Evolutionary conservation across 1,139 yeast genomes (phyloP), one percentile per base, ranked within the genome.

Genomic region (Yamadazyma buinensis): DNA sequence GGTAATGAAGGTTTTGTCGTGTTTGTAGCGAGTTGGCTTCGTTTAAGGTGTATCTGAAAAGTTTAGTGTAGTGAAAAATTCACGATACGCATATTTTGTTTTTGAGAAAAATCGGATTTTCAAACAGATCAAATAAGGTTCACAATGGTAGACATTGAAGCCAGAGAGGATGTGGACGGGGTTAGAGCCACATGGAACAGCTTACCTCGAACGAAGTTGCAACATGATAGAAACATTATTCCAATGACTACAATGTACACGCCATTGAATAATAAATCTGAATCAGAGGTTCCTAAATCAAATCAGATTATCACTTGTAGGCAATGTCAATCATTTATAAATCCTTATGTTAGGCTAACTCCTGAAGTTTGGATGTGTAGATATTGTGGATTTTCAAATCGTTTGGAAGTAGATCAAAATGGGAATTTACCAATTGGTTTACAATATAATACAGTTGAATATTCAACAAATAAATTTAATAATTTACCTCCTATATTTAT

Each of bases 151-250:
- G 26, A 27, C 9, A 87, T 88, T 59, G 97, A 90, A 59, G 75
- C 77, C 29, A 75, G 77, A 50, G 98, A 92, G 61, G 97, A 92
- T 55, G 60, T 64, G 39, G 95, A 90, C 55, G 98, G 97, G 37
- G 80, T 88, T 32, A 78, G 97, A 47, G 77, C 85, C 57, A 76
- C 96, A 17, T 92, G 97, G 96, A 90, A 86, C 58, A 76, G 78
- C 32, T 70, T 92, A 36, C 88, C 92, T 11, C 62, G 76, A 26
- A 69, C 82, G 10, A 72, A 72, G 46, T 64, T 74, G 29, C 84
- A 80, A 38, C 78, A 80, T 35, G 67, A 74, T 20, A 57, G 82
- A 32, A 69, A 77, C 34, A 70, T 77, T 1, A 68, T 81, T 7
- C 90, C 90, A 1, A 54, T 80, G 37, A 81, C 84, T 0, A 67